phyloP scores from a whole-genome alignment of 1,139 yeast species.

The Yamadazyma trypodendri region DNA sequence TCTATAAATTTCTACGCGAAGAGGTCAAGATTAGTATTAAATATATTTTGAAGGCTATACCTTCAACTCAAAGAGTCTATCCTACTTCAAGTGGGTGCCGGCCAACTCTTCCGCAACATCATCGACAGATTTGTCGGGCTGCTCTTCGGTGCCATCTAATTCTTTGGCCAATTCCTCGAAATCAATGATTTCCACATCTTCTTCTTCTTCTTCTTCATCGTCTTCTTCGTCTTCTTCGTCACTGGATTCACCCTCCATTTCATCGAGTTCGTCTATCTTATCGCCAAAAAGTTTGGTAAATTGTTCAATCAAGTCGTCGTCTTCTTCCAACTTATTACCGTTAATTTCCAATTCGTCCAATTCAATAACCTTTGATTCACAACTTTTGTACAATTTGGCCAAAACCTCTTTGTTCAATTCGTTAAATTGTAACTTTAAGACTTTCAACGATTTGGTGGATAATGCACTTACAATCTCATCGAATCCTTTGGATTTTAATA shows the following conservation, averaged over 20 bases:
- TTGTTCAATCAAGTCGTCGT: conserved; percentile 33
- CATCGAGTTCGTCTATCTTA: conserved; percentile 90
- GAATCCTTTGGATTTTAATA: conserved; percentile 77
- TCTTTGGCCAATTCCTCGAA: conserved; percentile 62
- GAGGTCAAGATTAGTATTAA: too few species aligned
- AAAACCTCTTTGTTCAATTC: conserved; percentile 75
- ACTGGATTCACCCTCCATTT: conserved; percentile 84
- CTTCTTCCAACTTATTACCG: conserved; percentile 77
- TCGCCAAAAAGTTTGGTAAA: conserved; percentile 58
- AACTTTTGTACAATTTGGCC: conserved; percentile 51
- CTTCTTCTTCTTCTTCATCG: conserved; percentile 62
- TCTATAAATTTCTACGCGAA: too few species aligned
- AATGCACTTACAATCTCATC: conserved; percentile 45
- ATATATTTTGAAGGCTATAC: too few species aligned
- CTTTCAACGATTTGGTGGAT: conserved; percentile 45
- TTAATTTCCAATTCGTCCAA: conserved; percentile 75
- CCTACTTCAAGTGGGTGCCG: conserved; percentile 45
- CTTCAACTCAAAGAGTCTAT: too few species aligned
- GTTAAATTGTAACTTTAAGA: conserved; percentile 80
- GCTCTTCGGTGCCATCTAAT: conserved; percentile 36
- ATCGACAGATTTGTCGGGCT: conserved; percentile 48
- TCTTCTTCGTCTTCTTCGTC: conserved; percentile 79
- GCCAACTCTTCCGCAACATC: conserved; percentile 60
- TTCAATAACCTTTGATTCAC: conserved; percentile 56
- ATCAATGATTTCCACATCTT: conserved; percentile 50